phyloP scores from a whole-genome alignment of 768 basidiomycete species.

The Melanogaster broomeanus region DNA sequence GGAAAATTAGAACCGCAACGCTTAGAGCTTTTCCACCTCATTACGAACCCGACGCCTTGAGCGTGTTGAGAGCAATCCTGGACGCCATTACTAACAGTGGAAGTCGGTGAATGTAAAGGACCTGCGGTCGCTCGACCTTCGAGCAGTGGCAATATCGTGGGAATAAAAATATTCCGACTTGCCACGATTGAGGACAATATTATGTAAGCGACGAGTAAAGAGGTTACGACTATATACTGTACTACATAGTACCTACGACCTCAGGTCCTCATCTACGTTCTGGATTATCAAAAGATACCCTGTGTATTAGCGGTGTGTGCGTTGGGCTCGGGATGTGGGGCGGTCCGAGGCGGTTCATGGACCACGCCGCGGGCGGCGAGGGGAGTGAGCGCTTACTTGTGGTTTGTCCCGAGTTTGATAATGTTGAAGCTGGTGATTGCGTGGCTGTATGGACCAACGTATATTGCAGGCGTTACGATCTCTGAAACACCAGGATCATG shows the following conservation, averaged over 20 bases:
- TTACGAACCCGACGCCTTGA: conserved; percentile 59
- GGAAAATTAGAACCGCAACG: neutral
- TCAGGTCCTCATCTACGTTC: too few relatives aligned
- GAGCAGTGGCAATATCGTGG: conserved; percentile 20
- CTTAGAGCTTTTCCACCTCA: neutral
- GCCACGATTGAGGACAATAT: conserved; percentile 20
- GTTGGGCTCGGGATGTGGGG: conserved; percentile 94
- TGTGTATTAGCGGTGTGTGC: conserved; percentile 94
- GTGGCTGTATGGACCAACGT: conserved; percentile 74
- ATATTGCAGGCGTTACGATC: conserved; percentile 95
- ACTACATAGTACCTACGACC: too few relatives aligned
- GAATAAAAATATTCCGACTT: conserved; percentile 35
- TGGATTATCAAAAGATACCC: too few relatives aligned
- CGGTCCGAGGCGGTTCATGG: conserved; percentile 78
- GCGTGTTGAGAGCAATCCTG: conserved; percentile 66
- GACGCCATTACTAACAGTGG: conserved; percentile 53
- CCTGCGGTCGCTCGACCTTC: conserved; percentile 1
- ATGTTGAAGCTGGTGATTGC: conserved; percentile 8
- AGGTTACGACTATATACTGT: too few relatives aligned
- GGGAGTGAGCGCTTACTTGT: conserved; percentile 51
- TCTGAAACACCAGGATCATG: conserved; percentile 86
- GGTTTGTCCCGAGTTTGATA: neutral
- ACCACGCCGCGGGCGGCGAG: conserved; percentile 82
- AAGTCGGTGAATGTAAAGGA: conserved; percentile 8
- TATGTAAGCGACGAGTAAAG: conserved; percentile 13